Evolutionary conservation across 495 filamentous ascomycete species (phyloP).

Genomic region (Neurospora tetraspora): DNA sequence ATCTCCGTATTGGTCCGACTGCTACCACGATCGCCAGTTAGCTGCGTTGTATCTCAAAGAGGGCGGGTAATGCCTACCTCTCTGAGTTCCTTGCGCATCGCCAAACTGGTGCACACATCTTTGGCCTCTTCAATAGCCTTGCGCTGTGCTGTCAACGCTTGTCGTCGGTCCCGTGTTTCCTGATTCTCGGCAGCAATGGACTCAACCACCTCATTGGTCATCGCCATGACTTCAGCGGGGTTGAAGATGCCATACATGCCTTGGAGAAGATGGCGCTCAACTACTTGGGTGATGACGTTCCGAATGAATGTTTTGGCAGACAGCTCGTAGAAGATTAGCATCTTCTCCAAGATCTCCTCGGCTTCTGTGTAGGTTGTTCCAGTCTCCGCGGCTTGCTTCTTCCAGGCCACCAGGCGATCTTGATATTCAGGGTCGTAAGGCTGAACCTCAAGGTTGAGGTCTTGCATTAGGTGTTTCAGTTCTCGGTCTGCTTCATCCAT

Average conservation of each 20-base stretch:
- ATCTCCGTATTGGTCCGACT: neutral
- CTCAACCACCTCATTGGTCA: constrained; percentile 22
- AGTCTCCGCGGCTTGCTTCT: constrained; percentile 11
- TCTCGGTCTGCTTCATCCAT: constrained; percentile 29
- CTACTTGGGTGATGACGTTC: constrained; percentile 30
- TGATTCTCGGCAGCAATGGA: constrained; percentile 30
- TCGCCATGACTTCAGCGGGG: constrained; percentile 22
- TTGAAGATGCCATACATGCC: constrained; percentile 32
- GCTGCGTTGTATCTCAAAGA: neutral
- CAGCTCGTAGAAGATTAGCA: constrained; percentile 34
- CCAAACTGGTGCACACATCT: constrained; percentile 28
- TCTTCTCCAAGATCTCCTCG: constrained; percentile 34
- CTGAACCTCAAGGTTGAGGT: constrained; percentile 30
- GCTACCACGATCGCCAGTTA: neutral
- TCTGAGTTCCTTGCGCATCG: constrained; percentile 30
- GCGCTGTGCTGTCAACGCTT: constrained; percentile 23
- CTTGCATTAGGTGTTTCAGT: constrained; percentile 24
- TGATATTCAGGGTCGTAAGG: constrained; percentile 33
- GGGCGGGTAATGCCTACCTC: constrained; percentile 2
- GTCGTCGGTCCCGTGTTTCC: constrained; percentile 25
- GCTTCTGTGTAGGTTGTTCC: constrained; percentile 24
- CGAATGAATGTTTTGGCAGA: constrained; percentile 28
- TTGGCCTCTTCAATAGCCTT: constrained; percentile 30
- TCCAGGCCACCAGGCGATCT: constrained; percentile 26
- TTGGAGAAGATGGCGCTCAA: constrained; percentile 29